Evolutionary conservation across 768 basidiomycete species (phyloP), one percentile per base, ranked within the genome.

Genomic region (Lepiota venenata): DNA sequence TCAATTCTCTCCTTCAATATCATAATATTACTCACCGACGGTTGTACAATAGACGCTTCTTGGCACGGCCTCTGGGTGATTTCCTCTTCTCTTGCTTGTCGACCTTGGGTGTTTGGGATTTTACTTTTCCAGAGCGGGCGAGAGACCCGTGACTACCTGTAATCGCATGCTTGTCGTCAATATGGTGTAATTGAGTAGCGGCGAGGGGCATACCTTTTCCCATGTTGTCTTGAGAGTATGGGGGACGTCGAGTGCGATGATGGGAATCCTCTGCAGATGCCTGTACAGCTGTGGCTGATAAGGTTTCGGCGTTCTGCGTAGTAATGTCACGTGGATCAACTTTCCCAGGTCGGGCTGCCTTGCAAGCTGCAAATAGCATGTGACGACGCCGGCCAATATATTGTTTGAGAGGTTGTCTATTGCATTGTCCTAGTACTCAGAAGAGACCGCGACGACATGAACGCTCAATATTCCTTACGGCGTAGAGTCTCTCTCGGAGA

Each of bases 11-110:
- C 45, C 1, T 3, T 14, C 14, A 18, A 15, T 2, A 20, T 50
- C 22, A 11, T 12, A 40, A 43, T 50, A 39, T 22, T 54, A 78
- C 85, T 63, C 74, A 92, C 87, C 91, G 84, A 69, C 92, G 87
- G 80, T 95, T 95, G 83, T 95, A 96, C 60, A 93, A 76, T 62
- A 91, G 77, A 60, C 92, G 82, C 83, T 98, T 98, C 88, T 96
- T 97, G 59, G 96, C 96, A 70, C 96, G 93, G 59, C 96, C 96
- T 77, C 89, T 96, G 54, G 93, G 93, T 37, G 77, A 85, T 87
- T 98, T 98, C 88, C 94, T 94, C 88, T 97, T 98, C 80, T 98
- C 96, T 79, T 96, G 93, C 73, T 88, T 85, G 68, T 97, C 96
- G 69, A 97, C 96, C 78, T 98, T 98, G 67, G 95, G 95, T 67